Evolutionary conservation across 257 asterid species (phyloP), one percentile per base, ranked within the genome.

Genomic region (Capsicum chinense): DNA sequence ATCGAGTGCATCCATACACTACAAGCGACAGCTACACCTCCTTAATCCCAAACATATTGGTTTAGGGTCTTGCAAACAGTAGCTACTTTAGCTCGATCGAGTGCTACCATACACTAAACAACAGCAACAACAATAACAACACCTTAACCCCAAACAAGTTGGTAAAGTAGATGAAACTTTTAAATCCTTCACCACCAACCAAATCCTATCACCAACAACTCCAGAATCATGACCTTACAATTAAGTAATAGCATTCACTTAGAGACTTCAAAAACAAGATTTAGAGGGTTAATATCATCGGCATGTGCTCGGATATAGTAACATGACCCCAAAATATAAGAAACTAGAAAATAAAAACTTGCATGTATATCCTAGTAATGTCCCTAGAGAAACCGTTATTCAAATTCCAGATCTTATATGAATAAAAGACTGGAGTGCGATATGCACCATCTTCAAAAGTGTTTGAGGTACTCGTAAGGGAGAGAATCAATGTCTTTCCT

Each of bases 141-240:
- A 15, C 5, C 57, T 54, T 3, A 12, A 13, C 14, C n/a, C 17
- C 17, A 56, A 56, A 56, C 76, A 37, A 37, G 52, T 68, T 67
- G 50, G 21, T 14, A 69, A 69, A 69, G 16, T 8, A 42, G 56
- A 42, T 42, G 33, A 70, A 70, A 4, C 42, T 4, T 16, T 17
- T 56, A 9, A 42, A 70, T 19, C 79, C 79, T 5, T 64, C 33
- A 33, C 17, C 19, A 42, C 54, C 5, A 69, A 15, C 52, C 54
- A 69, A 69, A 8, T 70, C 79, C 56, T 19, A 70, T 42, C 33
- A 69, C 54, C 78, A 69, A 69, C 14, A 69, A 39, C 54, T 69
- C 26, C 78, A 69, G 16, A 16, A 66, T 33, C 44, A 66, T n/a
- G 12, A 7, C 37, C 21, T 67, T 67, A 35, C 39, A 13, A 37